phyloP scores from a whole-genome alignment of 768 basidiomycete genomes.

The Rhodocollybia butyracea region DNA sequence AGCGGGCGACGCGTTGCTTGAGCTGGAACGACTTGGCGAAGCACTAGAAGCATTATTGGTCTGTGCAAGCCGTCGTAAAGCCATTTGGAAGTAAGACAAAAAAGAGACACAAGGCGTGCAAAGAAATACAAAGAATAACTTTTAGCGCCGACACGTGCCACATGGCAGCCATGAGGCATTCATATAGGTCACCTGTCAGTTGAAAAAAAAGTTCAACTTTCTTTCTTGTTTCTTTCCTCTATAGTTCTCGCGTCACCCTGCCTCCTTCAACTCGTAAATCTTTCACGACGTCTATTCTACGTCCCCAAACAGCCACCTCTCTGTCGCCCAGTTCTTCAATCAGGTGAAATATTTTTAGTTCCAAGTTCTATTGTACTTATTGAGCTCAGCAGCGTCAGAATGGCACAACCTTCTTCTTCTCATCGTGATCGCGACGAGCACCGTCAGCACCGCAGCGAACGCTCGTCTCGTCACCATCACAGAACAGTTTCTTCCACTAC shows the following conservation, averaged over 20 bases:
- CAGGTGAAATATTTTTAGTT: conserved; percentile 31
- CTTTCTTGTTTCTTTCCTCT: conserved; percentile 15
- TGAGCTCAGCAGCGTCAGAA: conserved; percentile 56
- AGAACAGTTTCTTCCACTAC: conserved; percentile 89
- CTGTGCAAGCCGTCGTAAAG: conserved; percentile 5
- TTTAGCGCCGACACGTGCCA: conserved; percentile 6
- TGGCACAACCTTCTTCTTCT: conserved; percentile 86
- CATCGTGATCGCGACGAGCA: conserved; percentile 73
- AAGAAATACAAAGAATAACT: neutral
- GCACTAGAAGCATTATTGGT: conserved; percentile 17
- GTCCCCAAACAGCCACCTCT: conserved; percentile 58
- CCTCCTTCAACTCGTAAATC: conserved; percentile 9
- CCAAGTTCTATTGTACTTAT: conserved; percentile 10
- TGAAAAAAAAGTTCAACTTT: conserved; percentile 34
- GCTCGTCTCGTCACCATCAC: conserved; percentile 71
- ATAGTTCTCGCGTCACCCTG: conserved; percentile 16
- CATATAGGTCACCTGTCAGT: conserved; percentile 37
- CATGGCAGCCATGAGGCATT: conserved; percentile 23
- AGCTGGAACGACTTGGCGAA: conserved; percentile 32
- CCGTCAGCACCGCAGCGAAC: conserved; percentile 53
- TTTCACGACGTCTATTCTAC: conserved; percentile 64
- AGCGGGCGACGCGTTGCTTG: conserved; percentile 11
- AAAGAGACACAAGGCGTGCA: neutral
- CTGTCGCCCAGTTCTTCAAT: conserved; percentile 69
- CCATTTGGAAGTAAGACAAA: conserved; percentile 6